phyloP scores from a whole-genome alignment of 768 basidiomycete genomes.

The Antrodiella citrinella region DNA sequence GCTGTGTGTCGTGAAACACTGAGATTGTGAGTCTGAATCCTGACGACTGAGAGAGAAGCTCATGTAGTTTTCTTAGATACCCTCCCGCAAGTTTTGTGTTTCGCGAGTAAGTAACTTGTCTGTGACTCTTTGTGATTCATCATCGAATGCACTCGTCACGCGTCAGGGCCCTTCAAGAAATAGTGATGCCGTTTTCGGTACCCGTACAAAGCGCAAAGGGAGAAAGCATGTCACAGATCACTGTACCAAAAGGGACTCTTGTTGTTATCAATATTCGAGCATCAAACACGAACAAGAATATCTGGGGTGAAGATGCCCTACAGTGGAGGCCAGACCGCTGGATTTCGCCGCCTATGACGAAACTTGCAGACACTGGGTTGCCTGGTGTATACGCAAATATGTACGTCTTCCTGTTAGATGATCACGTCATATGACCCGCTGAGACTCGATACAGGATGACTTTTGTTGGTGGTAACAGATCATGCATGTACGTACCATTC shows the following conservation, averaged over 20 bases:
- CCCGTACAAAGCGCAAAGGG: slow-evolving; percentile 25
- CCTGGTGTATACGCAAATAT: slow-evolving; percentile 26
- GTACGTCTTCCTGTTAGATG: slow-evolving; percentile 7
- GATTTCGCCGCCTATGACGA: slow-evolving; percentile 19
- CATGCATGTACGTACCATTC: slow-evolving; percentile 9
- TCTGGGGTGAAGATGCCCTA: slow-evolving; percentile 35
- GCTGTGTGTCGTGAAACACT: slow-evolving; percentile 52
- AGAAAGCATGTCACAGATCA: slow-evolving; percentile 15
- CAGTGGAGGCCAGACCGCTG: slow-evolving; percentile 39
- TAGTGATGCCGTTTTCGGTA: slow-evolving; percentile 22
- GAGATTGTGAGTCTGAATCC: slow-evolving; percentile 32
- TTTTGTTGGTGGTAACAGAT: slow-evolving; percentile 7
- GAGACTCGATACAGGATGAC: slow-evolving; percentile 5
- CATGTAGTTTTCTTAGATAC: slow-evolving; percentile 11
- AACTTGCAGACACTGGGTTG: slow-evolving; percentile 20
- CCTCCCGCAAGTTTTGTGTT: slow-evolving; percentile 1
- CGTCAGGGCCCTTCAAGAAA: slow-evolving; percentile 12
- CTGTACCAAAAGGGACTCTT: slow-evolving; percentile 20
- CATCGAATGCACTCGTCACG: too few relatives aligned
- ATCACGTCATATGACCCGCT: neutral
- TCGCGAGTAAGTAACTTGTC: slow-evolving; percentile 6
- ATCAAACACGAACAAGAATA: slow-evolving; percentile 25
- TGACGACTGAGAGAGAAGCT: slow-evolving; percentile 16
- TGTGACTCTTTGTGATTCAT: too few relatives aligned
- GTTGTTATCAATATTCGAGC: slow-evolving; percentile 19